These are phyloP conservation scores for Saturnispora besseyi DNA, from an alignment of 805 yeast genomes.

Conservation along the genomic window DNA sequence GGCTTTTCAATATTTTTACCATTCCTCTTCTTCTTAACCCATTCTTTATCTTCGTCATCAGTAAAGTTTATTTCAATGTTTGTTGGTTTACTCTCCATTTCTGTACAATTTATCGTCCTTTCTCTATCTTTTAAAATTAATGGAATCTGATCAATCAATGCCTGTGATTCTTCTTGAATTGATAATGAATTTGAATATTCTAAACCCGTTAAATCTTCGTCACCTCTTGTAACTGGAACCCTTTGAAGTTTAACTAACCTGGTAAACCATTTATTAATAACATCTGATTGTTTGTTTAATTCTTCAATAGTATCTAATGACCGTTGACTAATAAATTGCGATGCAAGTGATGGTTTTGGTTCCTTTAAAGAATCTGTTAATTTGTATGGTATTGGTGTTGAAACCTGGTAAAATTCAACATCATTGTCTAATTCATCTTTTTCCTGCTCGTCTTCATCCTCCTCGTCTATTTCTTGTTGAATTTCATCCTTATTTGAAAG, in stretches of 20 bases:
- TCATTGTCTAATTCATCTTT: neutral
- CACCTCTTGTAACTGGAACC: conserved; percentile 33
- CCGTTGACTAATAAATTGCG: conserved; percentile 22
- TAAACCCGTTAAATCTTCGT: conserved; percentile 42
- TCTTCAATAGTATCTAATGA: conserved; percentile 22
- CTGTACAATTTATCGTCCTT: conserved; percentile 25
- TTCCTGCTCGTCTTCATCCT: conserved; percentile 2
- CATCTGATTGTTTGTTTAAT: conserved; percentile 43
- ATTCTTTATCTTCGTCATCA: conserved; percentile 3
- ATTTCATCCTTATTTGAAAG: neutral
- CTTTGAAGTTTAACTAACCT: conserved; percentile 35
- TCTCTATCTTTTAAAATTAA: conserved; percentile 38
- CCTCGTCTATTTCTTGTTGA: conserved; percentile 1
- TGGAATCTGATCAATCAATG: conserved; percentile 47
- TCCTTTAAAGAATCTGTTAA: neutral
- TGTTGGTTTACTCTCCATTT: conserved; percentile 9
- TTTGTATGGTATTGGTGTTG: conserved; percentile 1
- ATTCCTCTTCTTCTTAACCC: conserved; percentile 5
- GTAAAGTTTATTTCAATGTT: neutral
- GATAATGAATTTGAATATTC: conserved; percentile 71
- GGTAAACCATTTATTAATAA: conserved; percentile 44
- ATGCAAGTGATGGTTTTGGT: conserved; percentile 12
- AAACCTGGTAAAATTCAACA: conserved; percentile 8
- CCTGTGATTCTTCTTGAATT: conserved; percentile 63
- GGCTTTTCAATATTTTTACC: neutral